Percentiles rank a stretch among this genome's conserved stretches.
phyloP scores from a whole-genome alignment of 1,284 basidiomycete species.

The Vanrija humicola region DNA sequence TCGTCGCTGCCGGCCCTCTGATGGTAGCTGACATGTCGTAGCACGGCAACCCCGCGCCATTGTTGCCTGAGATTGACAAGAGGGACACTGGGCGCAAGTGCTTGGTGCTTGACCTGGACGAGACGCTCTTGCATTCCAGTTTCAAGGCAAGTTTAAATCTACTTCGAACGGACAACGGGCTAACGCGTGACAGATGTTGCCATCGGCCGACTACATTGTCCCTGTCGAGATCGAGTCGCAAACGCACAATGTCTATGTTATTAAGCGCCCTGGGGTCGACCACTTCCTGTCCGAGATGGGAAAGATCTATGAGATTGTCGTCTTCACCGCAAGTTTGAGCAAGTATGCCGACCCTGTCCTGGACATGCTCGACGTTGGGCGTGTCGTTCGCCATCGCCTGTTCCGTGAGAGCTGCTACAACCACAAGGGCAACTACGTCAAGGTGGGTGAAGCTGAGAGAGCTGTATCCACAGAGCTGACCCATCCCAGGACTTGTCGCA shows the following conservation, averaged over 20 bases:
- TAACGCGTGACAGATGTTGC: constrained; percentile 65
- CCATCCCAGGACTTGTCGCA: constrained; percentile 81
- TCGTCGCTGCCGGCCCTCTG: neutral
- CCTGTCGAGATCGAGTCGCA: constrained; percentile 98
- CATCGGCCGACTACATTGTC: constrained; percentile 94
- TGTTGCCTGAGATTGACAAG: constrained; percentile 70
- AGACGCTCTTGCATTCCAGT: constrained; percentile 89
- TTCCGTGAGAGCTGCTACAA: constrained; percentile 99
- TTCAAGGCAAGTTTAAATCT: constrained; percentile 64
- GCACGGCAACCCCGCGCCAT: constrained; percentile 78
- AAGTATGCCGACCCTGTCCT: constrained; percentile 99
- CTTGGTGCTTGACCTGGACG: constrained; percentile 89
- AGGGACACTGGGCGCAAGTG: constrained; percentile 83
- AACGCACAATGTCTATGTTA: constrained; percentile 97
- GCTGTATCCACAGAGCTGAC: neutral
- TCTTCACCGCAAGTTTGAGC: constrained; percentile 95
- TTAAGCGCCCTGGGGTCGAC: constrained; percentile 97
- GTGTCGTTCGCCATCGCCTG: constrained; percentile 88
- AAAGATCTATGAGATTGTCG: constrained; percentile 94
- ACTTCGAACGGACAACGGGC: neutral
- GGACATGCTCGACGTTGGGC: constrained; percentile 90
- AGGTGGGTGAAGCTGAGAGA: constrained; percentile 55
- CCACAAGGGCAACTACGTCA: constrained; percentile 98
- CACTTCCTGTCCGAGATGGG: constrained; percentile 96
- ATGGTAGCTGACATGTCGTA: constrained; percentile 38